Evolutionary conservation across 345 rosid species (phyloP).

Genomic region (Bretschneidera sinensis): DNA sequence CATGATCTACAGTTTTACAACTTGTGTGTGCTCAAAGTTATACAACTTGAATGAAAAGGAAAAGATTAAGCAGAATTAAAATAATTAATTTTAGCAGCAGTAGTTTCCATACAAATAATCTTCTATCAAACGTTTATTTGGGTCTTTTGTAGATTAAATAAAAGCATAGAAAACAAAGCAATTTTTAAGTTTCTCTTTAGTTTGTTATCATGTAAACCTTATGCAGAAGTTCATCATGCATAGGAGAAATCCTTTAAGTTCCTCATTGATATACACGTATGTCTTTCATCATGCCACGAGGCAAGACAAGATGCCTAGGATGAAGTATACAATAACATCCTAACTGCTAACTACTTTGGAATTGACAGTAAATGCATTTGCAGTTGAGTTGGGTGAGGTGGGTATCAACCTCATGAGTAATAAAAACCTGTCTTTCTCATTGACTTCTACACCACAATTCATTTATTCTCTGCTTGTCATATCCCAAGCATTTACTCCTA

Average conservation of each 20-base stretch:
- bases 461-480: neutral
- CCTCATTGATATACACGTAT: neutral
- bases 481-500: neutral
- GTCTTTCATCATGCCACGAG: neutral
- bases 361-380: slow-evolving; percentile 33
- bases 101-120: no score
- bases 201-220: neutral
- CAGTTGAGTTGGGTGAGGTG: slow-evolving; percentile 21
- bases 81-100: no score
- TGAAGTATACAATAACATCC: slow-evolving; percentile 18
- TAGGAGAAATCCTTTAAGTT: neutral
- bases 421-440: slow-evolving; percentile 15
- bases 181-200: neutral
- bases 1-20: no score
- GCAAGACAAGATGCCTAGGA: slow-evolving; percentile 5
- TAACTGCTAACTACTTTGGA: slow-evolving; percentile 39
- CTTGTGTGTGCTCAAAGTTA: no score
- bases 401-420: slow-evolving; percentile 19
- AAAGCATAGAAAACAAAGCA: no score
- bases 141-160: no score
- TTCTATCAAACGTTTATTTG: no score
- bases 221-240: neutral
- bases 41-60: no score
- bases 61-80: no score
- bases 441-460: no score